phyloP scores from a whole-genome alignment of 2,329 filamentous ascomycete genomes.

The Phoma herbarum region DNA sequence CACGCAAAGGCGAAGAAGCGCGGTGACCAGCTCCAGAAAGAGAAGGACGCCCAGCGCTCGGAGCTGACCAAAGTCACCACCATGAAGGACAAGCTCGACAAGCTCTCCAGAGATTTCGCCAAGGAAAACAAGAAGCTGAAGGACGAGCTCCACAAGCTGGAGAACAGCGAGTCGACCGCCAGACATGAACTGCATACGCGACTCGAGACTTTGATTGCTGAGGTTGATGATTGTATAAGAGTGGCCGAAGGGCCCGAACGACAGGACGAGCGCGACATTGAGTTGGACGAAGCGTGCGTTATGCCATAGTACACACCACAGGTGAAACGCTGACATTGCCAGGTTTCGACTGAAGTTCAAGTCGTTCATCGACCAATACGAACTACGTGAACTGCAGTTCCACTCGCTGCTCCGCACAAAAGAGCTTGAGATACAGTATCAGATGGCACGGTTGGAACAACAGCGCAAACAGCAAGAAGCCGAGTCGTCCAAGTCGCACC shows the following conservation, averaged over 20 bases:
- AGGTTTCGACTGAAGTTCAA: conserved; percentile 81
- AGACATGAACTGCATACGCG: conserved; percentile 85
- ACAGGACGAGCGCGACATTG: conserved; percentile 82
- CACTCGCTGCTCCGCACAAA: conserved; percentile 91
- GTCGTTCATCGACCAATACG: conserved; percentile 95
- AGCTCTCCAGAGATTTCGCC: conserved; percentile 91
- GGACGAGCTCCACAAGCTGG: conserved; percentile 86
- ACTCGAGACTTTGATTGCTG: conserved; percentile 79
- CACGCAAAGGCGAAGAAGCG: conserved; percentile 96
- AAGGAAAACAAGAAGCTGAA: conserved; percentile 99
- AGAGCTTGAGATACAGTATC: conserved; percentile 92
- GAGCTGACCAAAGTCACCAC: conserved; percentile 90
- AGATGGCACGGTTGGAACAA: conserved; percentile 86
- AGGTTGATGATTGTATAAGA: conserved; percentile 87
- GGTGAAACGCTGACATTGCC: conserved; percentile 25
- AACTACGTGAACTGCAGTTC: conserved; percentile 93
- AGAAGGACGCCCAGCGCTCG: conserved; percentile 87
- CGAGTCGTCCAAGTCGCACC: conserved; percentile 80
- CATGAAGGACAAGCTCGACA: conserved; percentile 96
- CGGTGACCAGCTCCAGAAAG: conserved; percentile 92
- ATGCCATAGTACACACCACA: not conserved
- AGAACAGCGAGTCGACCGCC: conserved; percentile 84
- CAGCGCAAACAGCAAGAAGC: conserved; percentile 88
- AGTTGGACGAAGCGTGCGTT: conserved; percentile 86
- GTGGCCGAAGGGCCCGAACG: conserved; percentile 81